These are phyloP conservation scores for Botrytis aclada DNA, from an alignment of 2,329 filamentous ascomycete species.

Conservation along the genomic window DNA sequence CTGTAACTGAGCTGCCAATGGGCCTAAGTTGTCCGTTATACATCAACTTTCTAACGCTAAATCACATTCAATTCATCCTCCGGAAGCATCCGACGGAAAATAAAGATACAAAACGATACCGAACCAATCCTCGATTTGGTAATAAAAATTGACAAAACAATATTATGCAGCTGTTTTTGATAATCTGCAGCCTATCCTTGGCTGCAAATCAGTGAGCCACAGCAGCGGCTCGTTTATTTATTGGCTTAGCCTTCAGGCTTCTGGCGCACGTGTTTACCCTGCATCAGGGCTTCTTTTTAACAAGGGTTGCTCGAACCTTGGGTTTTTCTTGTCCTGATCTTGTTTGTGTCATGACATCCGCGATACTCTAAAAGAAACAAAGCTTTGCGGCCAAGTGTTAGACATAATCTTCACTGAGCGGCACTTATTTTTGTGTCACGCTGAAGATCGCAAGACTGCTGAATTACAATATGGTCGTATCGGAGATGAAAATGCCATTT, in stretches of 20 bases:
- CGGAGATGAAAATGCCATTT: not conserved
- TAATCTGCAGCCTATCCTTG: slow-evolving; percentile 3
- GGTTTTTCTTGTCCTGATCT: not conserved
- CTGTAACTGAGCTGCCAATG: not conserved
- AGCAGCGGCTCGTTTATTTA: slow-evolving; percentile 17
- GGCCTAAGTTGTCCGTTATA: not conserved
- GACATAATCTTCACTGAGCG: not conserved
- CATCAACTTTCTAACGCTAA: not conserved
- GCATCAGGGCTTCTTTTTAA: not conserved
- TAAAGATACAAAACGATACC: not conserved
- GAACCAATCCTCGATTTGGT: not conserved
- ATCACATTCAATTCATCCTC: not conserved
- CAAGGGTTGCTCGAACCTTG: not conserved
- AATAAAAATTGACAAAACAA: not conserved
- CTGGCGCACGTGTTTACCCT: not conserved
- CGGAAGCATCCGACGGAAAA: not conserved
- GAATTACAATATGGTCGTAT: not conserved
- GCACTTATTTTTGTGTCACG: not conserved
- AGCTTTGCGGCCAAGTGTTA: not conserved
- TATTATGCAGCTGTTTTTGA: not conserved
- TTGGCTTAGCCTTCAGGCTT: slow-evolving; percentile 9
- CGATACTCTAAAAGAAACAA: not conserved
- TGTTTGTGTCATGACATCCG: not conserved
- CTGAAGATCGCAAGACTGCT: not conserved
- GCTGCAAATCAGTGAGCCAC: not conserved